Conservation (phyloP, 768 basidiomycete genomes). For the Sarcodon sp. region DNA sequence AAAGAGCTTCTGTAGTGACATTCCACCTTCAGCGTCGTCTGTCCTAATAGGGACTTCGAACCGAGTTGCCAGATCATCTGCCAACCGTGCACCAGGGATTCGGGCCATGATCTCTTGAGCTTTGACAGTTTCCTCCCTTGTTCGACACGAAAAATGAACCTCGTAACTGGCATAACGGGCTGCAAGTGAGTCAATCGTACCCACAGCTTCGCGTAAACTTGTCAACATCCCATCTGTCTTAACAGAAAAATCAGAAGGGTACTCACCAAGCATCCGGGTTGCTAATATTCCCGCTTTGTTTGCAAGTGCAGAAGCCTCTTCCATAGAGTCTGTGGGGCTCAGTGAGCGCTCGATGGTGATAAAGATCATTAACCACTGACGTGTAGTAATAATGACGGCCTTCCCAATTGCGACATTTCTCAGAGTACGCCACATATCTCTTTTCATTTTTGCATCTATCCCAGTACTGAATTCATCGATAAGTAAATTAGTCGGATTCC, state of each 20-base stretch:
- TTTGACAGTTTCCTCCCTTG: slow-evolving; percentile 41
- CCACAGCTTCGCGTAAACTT: slow-evolving; percentile 34
- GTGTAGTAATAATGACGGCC: slow-evolving; percentile 61
- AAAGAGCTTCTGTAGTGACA: slow-evolving; percentile 50
- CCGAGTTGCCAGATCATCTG: slow-evolving; percentile 64
- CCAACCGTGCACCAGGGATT: slow-evolving; percentile 50
- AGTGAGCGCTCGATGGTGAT: not conserved
- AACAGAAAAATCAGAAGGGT: not conserved
- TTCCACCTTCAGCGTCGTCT: slow-evolving; percentile 8
- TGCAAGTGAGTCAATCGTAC: slow-evolving; percentile 49
- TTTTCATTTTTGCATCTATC: slow-evolving; percentile 72
- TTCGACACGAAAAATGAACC: slow-evolving; percentile 60
- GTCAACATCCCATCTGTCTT: slow-evolving; percentile 1
- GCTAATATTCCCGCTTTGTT: slow-evolving; percentile 70
- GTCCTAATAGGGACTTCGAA: slow-evolving; percentile 52
- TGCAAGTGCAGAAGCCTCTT: slow-evolving; percentile 69
- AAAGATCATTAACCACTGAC: slow-evolving; percentile 21
- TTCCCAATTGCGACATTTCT: slow-evolving; percentile 53
- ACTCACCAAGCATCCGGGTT: slow-evolving; percentile 50
- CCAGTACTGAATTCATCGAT: slow-evolving; percentile 82
- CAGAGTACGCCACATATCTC: slow-evolving; percentile 73
- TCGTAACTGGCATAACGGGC: slow-evolving; percentile 64
- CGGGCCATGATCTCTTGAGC: slow-evolving; percentile 50
- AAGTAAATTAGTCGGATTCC: slow-evolving; percentile 64
- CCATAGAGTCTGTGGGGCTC: slow-evolving; percentile 53